phyloP scores from a whole-genome alignment of 768 basidiomycete genomes.

The Phanerochaete carnosa region DNA sequence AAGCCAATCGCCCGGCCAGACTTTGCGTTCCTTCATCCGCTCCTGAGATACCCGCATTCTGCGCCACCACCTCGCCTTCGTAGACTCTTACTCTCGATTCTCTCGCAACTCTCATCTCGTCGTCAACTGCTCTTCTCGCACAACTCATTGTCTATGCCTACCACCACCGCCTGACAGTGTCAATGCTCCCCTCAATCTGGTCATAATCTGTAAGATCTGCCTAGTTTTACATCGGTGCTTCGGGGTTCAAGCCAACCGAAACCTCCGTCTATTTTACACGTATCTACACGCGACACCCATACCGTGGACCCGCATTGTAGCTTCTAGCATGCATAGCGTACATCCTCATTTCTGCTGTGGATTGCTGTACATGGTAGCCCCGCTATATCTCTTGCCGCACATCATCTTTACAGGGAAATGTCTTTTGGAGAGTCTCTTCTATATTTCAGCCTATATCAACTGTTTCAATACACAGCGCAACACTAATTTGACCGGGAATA shows the following conservation, averaged over 20 bases:
- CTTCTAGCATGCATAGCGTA: slow-evolving; percentile 3
- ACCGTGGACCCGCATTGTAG: not conserved
- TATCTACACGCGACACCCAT: not conserved
- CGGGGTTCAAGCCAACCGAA: not conserved
- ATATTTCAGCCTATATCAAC: not conserved
- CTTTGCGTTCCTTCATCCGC: slow-evolving; percentile 5
- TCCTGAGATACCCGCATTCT: not conserved
- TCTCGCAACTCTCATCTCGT: not conserved
- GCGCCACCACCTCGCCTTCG: not conserved
- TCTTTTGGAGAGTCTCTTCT: not conserved
- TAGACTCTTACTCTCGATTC: not conserved
- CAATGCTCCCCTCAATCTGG: not conserved
- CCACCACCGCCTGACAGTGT: not conserved
- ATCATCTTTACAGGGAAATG: not conserved
- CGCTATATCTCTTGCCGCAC: not conserved
- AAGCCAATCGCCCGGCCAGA: slow-evolving; percentile 19
- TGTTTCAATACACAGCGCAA: not conserved
- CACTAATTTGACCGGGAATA: not conserved
- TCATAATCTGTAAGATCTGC: not conserved
- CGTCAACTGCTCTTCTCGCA: not conserved
- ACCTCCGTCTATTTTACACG: not conserved
- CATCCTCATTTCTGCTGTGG: not conserved
- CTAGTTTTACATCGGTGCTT: not conserved
- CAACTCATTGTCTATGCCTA: not conserved
- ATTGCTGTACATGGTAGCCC: not conserved